Evolutionary conservation across 2,329 filamentous ascomycete species (phyloP).

Genomic region (Colletotrichum nymphaeae): DNA sequence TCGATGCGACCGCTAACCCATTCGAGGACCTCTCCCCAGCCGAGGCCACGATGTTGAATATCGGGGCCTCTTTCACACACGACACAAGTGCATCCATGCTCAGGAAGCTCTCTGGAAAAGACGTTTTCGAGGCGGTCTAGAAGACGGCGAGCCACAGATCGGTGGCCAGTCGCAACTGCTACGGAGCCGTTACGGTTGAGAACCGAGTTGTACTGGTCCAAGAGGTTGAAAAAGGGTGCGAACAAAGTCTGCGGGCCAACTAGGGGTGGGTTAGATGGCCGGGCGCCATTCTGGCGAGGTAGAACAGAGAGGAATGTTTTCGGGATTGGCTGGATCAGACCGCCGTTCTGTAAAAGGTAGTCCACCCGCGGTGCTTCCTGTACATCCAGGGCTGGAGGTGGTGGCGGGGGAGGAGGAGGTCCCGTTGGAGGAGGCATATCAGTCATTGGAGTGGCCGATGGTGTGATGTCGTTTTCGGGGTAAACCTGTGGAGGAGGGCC

Average conservation of each 20-base stretch:
- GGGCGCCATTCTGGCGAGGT: constrained; percentile 66
- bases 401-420: constrained; percentile 72
- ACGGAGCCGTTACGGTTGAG: constrained; percentile 87
- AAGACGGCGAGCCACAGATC: constrained; percentile 89
- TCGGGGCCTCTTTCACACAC: constrained; percentile 78
- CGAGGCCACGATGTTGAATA: constrained; percentile 75
- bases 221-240: constrained; percentile 81
- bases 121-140: constrained; percentile 93
- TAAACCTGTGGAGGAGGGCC: constrained; percentile 49
- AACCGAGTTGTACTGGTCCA: constrained; percentile 88
- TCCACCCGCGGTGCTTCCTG: constrained; percentile 86
- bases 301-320: constrained; percentile 77
- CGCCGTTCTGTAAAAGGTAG: constrained; percentile 91
- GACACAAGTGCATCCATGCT: constrained; percentile 85
- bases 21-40: constrained; percentile 96
- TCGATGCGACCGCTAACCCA: constrained; percentile 90
- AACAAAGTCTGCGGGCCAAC: constrained; percentile 80
- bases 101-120: constrained; percentile 91
- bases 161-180: constrained; percentile 94
- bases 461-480: constrained; percentile 51
- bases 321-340: constrained; percentile 77
- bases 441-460: constrained; percentile 53
- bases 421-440: constrained; percentile 52
- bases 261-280: constrained; percentile 73
- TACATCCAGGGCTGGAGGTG: constrained; percentile 78